A percentile compares a stretch with the other conserved stretches of the same genome.
Conservation (phyloP, 257 asterid genomes). For the Petunia secreta region DNA sequence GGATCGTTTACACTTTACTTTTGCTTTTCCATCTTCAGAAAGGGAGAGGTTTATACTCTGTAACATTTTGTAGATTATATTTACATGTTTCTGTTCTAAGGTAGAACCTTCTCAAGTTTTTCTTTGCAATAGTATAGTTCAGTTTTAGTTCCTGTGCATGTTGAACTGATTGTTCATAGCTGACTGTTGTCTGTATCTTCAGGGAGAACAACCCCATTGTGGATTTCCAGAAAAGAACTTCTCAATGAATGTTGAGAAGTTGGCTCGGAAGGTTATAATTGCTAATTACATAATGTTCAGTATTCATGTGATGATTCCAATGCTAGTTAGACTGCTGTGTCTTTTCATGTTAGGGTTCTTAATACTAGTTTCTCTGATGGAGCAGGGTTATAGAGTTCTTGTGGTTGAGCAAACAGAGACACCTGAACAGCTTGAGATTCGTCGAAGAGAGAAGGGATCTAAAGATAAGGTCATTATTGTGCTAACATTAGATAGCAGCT, state of each 20-base stretch:
- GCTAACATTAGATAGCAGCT: constrained; percentile 19
- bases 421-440: constrained; percentile 93
- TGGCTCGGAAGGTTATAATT: constrained; percentile 77
- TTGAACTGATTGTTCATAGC: not conserved
- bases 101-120: not conserved
- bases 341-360: constrained; percentile 26
- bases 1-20: constrained; percentile 12
- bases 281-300: constrained; percentile 20
- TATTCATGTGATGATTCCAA: not conserved
- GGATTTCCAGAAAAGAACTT: constrained; percentile 99
- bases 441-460: constrained; percentile 83
- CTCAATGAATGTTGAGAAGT: constrained; percentile 79
- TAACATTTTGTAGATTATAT: not conserved
- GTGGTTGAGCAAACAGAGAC: constrained; percentile 99
- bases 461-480: constrained; percentile 77
- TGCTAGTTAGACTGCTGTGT: constrained; percentile 20
- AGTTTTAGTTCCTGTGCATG: not conserved
- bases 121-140: not conserved
- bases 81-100: constrained; percentile 17
- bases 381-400: constrained; percentile 92
- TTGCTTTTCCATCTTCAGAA: not conserved
- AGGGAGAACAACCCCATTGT: constrained; percentile 99
- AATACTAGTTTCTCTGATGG: constrained; percentile 32
- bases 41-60: not conserved
- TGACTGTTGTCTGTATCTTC: constrained; percentile 32